phyloP scores from a whole-genome alignment of 2,329 filamentous ascomycete genomes.

The Sporothrix brasiliensis region DNA sequence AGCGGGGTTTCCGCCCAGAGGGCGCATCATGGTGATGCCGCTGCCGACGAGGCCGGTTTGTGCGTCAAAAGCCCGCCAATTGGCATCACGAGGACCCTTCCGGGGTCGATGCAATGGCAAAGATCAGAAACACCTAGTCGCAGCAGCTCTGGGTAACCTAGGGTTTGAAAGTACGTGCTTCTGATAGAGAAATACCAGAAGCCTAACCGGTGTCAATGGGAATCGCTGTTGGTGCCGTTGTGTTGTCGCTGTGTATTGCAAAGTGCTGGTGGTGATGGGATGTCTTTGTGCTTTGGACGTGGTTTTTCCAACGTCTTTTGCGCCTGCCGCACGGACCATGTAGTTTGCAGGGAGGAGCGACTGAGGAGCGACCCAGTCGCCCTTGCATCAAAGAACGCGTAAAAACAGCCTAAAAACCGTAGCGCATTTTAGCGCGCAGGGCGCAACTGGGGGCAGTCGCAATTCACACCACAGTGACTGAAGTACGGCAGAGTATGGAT shows the following conservation, averaged over 20 bases:
- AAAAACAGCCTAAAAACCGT: constrained; percentile 21
- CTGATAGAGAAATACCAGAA: not conserved
- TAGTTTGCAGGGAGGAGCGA: constrained; percentile 5
- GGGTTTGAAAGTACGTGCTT: not conserved
- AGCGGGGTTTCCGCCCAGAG: constrained; percentile 42
- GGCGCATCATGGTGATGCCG: constrained; percentile 47
- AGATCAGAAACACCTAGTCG: not conserved
- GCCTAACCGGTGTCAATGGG: not conserved
- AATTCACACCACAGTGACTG: not conserved
- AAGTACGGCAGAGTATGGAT: not conserved
- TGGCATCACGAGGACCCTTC: constrained; percentile 26
- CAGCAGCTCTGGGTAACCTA: not conserved
- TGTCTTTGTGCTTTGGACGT: constrained; percentile 22
- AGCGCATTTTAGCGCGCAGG: constrained; percentile 7
- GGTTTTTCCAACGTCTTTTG: constrained; percentile 14
- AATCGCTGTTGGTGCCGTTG: not conserved
- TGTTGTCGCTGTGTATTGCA: constrained; percentile 3
- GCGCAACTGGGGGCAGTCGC: not conserved
- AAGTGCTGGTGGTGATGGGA: constrained; percentile 7
- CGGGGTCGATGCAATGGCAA: not conserved
- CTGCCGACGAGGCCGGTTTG: constrained; percentile 9
- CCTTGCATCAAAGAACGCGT: constrained; percentile 20
- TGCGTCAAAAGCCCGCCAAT: not conserved
- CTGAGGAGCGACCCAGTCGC: constrained; percentile 9
- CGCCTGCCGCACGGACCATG: constrained; percentile 26